phyloP scores from a whole-genome alignment of 495 filamentous ascomycete genomes.

The Annulohypoxylon moriforme region DNA sequence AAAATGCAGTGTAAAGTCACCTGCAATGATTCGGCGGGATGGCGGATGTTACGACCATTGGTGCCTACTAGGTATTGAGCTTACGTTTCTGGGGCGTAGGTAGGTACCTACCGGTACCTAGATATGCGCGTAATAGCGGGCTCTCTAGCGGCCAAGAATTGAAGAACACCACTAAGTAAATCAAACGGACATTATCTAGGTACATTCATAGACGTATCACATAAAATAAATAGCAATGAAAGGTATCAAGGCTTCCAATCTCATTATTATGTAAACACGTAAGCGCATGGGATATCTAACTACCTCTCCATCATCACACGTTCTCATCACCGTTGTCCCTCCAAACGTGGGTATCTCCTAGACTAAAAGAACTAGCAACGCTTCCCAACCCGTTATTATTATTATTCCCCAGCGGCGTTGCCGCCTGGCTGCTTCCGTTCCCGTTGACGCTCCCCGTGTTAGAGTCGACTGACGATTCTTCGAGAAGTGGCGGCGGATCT shows the following conservation, averaged over 20 bases:
- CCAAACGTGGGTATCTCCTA: conserved; percentile 69
- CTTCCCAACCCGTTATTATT: conserved; percentile 33
- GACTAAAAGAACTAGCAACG: conserved; percentile 59
- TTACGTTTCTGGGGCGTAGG: too few species aligned
- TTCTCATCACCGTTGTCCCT: conserved; percentile 54
- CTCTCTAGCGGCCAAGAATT: too few species aligned
- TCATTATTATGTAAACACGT: conserved; percentile 15
- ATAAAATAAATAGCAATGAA: too few species aligned
- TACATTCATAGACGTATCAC: too few species aligned
- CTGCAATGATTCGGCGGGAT: too few species aligned
- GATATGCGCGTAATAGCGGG: too few species aligned
- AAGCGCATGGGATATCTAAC: conserved; percentile 20
- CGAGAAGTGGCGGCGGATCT: conserved; percentile 56
- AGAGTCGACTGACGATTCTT: conserved; percentile 32
- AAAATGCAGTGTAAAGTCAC: too few species aligned
- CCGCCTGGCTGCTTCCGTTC: conserved; percentile 18
- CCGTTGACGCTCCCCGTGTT: conserved; percentile 26
- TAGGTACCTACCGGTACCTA: too few species aligned
- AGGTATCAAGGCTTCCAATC: conserved; percentile 19
- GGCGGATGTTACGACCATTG: too few species aligned
- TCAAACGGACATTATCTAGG: too few species aligned
- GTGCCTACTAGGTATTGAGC: too few species aligned
- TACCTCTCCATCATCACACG: conserved; percentile 41
- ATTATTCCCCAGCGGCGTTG: conserved; percentile 13
- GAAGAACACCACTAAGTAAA: too few species aligned